These are phyloP conservation scores for Penicillium longicatenatum DNA, from an alignment of 495 filamentous ascomycete species.

Conservation along the genomic window DNA sequence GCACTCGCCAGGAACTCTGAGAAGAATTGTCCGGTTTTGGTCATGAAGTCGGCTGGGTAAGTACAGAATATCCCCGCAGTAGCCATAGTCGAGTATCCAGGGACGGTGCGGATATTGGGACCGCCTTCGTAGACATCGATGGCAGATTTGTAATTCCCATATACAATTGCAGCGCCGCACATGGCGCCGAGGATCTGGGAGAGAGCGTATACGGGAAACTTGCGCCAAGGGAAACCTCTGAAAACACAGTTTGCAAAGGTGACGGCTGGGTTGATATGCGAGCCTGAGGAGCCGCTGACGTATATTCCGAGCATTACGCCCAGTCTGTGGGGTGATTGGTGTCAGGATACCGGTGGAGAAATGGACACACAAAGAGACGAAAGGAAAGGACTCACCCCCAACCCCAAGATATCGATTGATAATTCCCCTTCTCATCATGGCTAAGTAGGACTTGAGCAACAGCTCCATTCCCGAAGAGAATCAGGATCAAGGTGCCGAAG, in stretches of 20 bases:
- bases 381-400: constrained; percentile 54
- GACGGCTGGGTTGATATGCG: constrained; percentile 66
- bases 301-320: constrained; percentile 72
- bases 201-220: constrained; percentile 54
- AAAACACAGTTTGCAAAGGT: constrained; percentile 65
- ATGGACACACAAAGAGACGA: not conserved
- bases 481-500: constrained; percentile 62
- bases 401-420: constrained; percentile 64
- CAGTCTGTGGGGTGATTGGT: constrained; percentile 24
- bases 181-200: constrained; percentile 60
- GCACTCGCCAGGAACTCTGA: constrained; percentile 63
- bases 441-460: constrained; percentile 63
- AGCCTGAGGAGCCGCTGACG: constrained; percentile 57
- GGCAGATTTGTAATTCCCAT: constrained; percentile 57
- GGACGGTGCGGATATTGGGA: constrained; percentile 55
- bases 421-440: constrained; percentile 50
- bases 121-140: constrained; percentile 60
- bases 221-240: constrained; percentile 63
- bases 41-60: constrained; percentile 63
- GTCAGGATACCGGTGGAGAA: not conserved
- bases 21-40: constrained; percentile 60
- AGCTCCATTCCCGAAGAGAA: constrained; percentile 64
- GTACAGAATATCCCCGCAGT: constrained; percentile 69
- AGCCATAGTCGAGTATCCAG: constrained; percentile 54
- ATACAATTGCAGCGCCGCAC: constrained; percentile 54